Conservation (phyloP, 2,329 filamentous ascomycete genomes). For the Penicillium sp. region DNA sequence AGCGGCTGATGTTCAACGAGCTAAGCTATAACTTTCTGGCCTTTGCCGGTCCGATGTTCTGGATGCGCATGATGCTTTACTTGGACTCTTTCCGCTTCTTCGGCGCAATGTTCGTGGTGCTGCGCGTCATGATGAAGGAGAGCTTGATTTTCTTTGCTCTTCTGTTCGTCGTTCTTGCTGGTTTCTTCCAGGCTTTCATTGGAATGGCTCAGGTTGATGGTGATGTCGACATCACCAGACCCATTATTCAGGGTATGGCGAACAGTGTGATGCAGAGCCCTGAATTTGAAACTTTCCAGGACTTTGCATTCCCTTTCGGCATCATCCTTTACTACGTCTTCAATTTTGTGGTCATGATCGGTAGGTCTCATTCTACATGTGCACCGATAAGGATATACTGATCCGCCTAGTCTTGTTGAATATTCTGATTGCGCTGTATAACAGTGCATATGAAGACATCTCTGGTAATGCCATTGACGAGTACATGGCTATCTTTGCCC, state of each 20-base stretch:
- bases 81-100: conserved; percentile 94
- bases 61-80: conserved; percentile 86
- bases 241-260: conserved; percentile 58
- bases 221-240: conserved; percentile 49
- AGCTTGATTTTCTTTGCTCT: conserved; percentile 95
- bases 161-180: conserved; percentile 68
- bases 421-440: conserved; percentile 94
- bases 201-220: conserved; percentile 81
- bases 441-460: conserved; percentile 92
- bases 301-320: conserved; percentile 88
- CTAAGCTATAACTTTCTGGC: conserved; percentile 92
- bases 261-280: conserved; percentile 90
- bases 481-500: conserved; percentile 85
- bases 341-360: conserved; percentile 92
- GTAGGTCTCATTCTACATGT: conserved; percentile 26
- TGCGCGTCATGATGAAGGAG: conserved; percentile 93
- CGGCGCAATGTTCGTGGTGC: conserved; percentile 92
- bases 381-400: neutral
- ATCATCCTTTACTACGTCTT: conserved; percentile 96
- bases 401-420: conserved; percentile 70
- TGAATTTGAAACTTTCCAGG: conserved; percentile 83
- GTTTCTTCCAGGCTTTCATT: conserved; percentile 89
- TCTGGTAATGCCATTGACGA: conserved; percentile 91
- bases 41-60: conserved; percentile 93
- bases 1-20: conserved; percentile 64